Base-by-base conservation (phyloP, 2,329 filamentous ascomycete species). In the Massarina eburnea region DNA sequence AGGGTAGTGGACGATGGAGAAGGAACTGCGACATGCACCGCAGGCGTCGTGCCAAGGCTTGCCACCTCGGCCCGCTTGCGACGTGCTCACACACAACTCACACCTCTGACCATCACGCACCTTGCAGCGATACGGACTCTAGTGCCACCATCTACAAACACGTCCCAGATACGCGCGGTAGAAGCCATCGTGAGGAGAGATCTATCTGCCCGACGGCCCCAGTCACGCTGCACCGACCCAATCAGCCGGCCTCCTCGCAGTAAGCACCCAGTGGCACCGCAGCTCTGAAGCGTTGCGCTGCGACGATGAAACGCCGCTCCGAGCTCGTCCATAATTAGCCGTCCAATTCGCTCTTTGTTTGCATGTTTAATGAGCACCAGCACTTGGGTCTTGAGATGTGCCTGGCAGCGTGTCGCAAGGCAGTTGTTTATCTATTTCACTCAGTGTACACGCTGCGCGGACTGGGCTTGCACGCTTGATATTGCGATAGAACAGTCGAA, bases 261-360 rank as follows among this genome's bases (percentile, higher is more conserved):
- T 39, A 37, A 38, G 30, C 35, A n/a, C n/a, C n/a, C n/a, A n/a
- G n/a, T n/a, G n/a, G n/a, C n/a, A 33, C 27, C 29, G 38, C 39
- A 45, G 36, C 30, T 35, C 42, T 39, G 41, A 48, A 32, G 38
- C 36, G 43, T 42, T 22, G 50, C 48, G 47, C 51, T 14, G 39
- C n/a, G n/a, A 29, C 39, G 20, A 17, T 56, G 53, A 56, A 56
- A 56, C 53, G 43, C 35, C 38, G 45, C 41, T 44, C 34, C 45
- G 37, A 24, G 20, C 27, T 7, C 15, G 6, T 38, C 48, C 48
- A 48, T 51, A 30, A 32, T 45, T 43, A 51, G 45, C 21, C 18
- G 17, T 8, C n/a, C n/a, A n/a, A 21, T 30, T 26, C n/a, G 38
- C 35, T 38, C 18, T 12, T 4, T 40, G 18, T 40, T 40, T 39